A percentile compares a stretch with the other conserved stretches of the same genome.
Conservation (phyloP, 768 basidiomycete species). For the Russula sp. region DNA sequence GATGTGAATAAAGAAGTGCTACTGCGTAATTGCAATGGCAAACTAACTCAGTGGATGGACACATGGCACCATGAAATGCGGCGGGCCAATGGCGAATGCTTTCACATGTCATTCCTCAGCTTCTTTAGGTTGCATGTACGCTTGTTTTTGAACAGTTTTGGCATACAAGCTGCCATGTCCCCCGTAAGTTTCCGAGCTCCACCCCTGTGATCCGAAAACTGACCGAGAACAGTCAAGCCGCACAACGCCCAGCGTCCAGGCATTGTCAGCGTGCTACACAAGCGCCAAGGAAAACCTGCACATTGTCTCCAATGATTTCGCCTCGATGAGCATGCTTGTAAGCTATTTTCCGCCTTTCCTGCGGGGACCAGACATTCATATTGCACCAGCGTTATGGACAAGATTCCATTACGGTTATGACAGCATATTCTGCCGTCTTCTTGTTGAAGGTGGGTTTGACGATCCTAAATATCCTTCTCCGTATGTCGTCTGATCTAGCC, state of each 20-base stretch:
- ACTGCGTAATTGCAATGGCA: constrained; percentile 62
- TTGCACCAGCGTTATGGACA: constrained; percentile 66
- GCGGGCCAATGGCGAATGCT: constrained; percentile 62
- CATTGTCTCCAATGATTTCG: constrained; percentile 70
- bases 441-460: constrained; percentile 52
- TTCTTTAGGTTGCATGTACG: constrained; percentile 74
- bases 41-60: constrained; percentile 65
- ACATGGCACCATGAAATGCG: constrained; percentile 70
- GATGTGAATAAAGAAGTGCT: constrained; percentile 72
- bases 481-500: constrained; percentile 8
- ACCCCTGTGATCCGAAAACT: constrained; percentile 7
- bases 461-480: constrained; percentile 10
- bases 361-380: constrained; percentile 8
- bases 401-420: constrained; percentile 80
- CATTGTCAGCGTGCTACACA: constrained; percentile 62
- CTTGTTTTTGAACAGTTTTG: constrained; percentile 80
- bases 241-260: constrained; percentile 54
- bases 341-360: constrained; percentile 22
- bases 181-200: constrained; percentile 36
- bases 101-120: constrained; percentile 67
- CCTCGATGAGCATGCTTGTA: constrained; percentile 66
- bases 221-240: constrained; percentile 40
- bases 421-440: constrained; percentile 78
- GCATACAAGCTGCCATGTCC: constrained; percentile 55
- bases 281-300: constrained; percentile 65